These are phyloP conservation scores for Backusella luteola DNA, from an alignment of 192 early-diverging fungal genomes.

Conservation along the genomic window DNA sequence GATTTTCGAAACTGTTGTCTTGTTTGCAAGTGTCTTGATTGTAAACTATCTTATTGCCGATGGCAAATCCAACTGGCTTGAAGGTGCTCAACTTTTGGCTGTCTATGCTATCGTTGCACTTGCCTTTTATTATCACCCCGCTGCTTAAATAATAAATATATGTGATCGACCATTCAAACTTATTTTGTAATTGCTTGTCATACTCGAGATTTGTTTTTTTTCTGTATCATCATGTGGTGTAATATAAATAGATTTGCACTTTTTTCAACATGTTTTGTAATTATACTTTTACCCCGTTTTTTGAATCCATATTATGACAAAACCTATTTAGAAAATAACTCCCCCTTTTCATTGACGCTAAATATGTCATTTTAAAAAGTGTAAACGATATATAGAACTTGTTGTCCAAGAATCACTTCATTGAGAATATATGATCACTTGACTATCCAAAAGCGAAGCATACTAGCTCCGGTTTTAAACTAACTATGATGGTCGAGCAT, in stretches of 20 bases:
- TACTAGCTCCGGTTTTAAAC: background rate
- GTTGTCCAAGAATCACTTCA: background rate
- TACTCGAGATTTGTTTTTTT: background rate
- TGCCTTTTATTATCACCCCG: conserved; percentile 76
- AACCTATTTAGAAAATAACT: background rate
- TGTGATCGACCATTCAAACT: background rate
- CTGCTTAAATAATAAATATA: background rate
- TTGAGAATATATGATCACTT: background rate
- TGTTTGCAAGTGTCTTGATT: conserved; percentile 78
- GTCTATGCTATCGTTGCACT: conserved; percentile 84
- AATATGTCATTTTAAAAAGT: background rate
- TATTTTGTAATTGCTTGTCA: background rate
- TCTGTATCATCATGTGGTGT: background rate
- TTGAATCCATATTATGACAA: background rate
- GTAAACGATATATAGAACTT: background rate
- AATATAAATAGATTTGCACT: background rate
- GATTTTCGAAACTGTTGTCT: conserved; percentile 74
- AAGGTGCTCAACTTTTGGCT: conserved; percentile 78
- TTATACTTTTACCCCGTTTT: background rate
- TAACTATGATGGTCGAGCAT: too few relatives aligned
- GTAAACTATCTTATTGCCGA: conserved; percentile 79
- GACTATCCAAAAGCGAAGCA: background rate
- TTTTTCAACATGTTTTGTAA: background rate
- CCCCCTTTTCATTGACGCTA: background rate
- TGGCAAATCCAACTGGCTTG: conserved; percentile 91